These are phyloP conservation scores for Adansonia madagascariensis DNA, from an alignment of 441 rosid genomes.

Conservation along the genomic window DNA sequence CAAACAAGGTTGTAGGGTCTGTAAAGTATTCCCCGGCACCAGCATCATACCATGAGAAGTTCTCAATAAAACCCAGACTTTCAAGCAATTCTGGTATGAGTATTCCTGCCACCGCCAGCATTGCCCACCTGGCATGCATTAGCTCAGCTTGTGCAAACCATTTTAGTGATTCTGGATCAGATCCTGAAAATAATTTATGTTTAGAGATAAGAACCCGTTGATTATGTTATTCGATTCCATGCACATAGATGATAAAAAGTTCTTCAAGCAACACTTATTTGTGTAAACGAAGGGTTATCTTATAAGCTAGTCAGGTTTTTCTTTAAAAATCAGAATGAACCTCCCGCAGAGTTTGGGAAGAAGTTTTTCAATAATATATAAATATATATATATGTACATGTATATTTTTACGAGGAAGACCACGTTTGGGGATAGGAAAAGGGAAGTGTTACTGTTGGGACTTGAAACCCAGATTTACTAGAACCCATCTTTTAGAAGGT, in stretches of 20 bases:
- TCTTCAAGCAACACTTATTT: neutral
- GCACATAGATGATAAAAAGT: neutral
- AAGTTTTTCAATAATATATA: neutral
- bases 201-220: neutral
- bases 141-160: constrained; percentile 97
- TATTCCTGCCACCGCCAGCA: constrained; percentile 86
- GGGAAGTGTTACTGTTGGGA: too few relatives aligned
- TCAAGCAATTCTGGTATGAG: constrained; percentile 79
- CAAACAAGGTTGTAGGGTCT: constrained; percentile 72
- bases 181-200: constrained; percentile 47
- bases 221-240: neutral
- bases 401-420: too few relatives aligned
- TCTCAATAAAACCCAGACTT: constrained; percentile 64
- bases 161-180: constrained; percentile 76
- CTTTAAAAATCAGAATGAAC: neutral
- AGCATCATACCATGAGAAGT: constrained; percentile 87
- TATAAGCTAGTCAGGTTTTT: neutral
- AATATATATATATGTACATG: too few relatives aligned
- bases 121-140: constrained; percentile 89
- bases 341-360: neutral
- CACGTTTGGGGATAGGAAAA: too few relatives aligned
- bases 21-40: constrained; percentile 74
- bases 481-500: too few relatives aligned
- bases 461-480: too few relatives aligned
- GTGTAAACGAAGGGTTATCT: neutral